These are phyloP conservation scores for Aureobasidium sp. DNA, from an alignment of 2,329 filamentous ascomycete genomes.

Conservation along the genomic window DNA sequence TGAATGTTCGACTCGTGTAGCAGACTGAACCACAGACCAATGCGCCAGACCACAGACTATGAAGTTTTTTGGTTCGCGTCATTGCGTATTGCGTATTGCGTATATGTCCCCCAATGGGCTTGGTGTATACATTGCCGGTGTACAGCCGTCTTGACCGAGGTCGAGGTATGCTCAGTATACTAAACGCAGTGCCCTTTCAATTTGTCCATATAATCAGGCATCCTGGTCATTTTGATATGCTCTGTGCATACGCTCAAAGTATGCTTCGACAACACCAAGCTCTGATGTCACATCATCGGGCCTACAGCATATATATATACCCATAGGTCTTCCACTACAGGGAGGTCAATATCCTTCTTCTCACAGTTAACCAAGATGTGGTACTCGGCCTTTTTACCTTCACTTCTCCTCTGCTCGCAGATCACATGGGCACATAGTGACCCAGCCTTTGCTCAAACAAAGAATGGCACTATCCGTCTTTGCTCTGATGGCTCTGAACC, in stretches of 20 bases:
- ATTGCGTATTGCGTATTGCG: neutral
- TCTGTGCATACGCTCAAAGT: neutral
- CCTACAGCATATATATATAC: neutral
- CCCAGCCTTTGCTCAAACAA: neutral
- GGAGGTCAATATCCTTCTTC: neutral
- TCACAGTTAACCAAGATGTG: neutral
- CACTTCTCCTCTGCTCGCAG: neutral
- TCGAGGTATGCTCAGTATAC: neutral
- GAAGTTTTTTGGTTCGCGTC: neutral
- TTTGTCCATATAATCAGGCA: neutral
- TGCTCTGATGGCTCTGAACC: neutral
- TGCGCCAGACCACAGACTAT: neutral
- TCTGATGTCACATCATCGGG: neutral
- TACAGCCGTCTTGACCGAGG: neutral
- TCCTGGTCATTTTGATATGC: neutral
- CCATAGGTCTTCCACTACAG: neutral
- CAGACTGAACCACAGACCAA: neutral
- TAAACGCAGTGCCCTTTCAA: neutral
- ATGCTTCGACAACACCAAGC: neutral
- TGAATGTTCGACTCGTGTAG: neutral
- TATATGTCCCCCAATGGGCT: neutral
- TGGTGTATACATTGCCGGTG: neutral
- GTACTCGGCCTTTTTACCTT: neutral
- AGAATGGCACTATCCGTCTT: neutral
- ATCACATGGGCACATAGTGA: neutral